phyloP scores from a whole-genome alignment of 2,329 filamentous ascomycete genomes.

The Phialophora expanda region DNA sequence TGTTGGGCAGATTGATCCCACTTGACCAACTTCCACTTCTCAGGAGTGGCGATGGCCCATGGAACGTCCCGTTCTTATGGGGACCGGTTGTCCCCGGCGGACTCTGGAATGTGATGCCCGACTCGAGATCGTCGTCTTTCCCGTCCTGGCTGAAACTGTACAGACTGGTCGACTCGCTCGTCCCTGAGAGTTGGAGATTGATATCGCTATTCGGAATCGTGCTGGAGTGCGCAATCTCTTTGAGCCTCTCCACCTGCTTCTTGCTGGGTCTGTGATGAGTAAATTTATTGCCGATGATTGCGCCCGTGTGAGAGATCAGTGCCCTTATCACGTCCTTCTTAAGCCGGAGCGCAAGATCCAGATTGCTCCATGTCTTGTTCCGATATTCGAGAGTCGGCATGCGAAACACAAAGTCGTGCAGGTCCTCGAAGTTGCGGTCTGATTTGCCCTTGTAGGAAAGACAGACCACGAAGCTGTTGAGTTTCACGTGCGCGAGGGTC shows the following conservation, averaged over 20 bases:
- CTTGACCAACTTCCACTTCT: constrained; percentile 29
- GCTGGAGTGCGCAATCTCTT: constrained; percentile 81
- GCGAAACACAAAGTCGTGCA: constrained; percentile 96
- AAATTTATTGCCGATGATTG: constrained; percentile 97
- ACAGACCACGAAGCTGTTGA: constrained; percentile 93
- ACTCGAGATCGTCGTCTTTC: constrained; percentile 35
- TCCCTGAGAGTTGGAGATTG: constrained; percentile 37
- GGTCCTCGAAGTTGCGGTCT: constrained; percentile 92
- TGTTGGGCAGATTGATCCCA: constrained; percentile 22
- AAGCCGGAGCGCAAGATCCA: constrained; percentile 87
- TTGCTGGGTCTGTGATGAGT: constrained; percentile 82
- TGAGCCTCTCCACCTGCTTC: constrained; percentile 76
- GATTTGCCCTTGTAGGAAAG: constrained; percentile 96
- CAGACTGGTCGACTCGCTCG: constrained; percentile 39
- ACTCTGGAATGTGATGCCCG: constrained; percentile 37
- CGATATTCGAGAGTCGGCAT: constrained; percentile 93
- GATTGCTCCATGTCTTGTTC: constrained; percentile 99
- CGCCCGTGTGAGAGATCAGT: constrained; percentile 90
- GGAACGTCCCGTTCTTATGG: constrained; percentile 23
- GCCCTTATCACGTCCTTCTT: constrained; percentile 95
- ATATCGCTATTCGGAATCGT: constrained; percentile 57
- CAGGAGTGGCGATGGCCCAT: constrained; percentile 27
- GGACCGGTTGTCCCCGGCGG: constrained; percentile 25
- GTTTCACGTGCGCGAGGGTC: constrained; percentile 93
- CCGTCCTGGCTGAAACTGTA: constrained; percentile 36